These are phyloP conservation scores for Pelargonium australe DNA, from an alignment of 441 rosid species.

Conservation along the genomic window DNA sequence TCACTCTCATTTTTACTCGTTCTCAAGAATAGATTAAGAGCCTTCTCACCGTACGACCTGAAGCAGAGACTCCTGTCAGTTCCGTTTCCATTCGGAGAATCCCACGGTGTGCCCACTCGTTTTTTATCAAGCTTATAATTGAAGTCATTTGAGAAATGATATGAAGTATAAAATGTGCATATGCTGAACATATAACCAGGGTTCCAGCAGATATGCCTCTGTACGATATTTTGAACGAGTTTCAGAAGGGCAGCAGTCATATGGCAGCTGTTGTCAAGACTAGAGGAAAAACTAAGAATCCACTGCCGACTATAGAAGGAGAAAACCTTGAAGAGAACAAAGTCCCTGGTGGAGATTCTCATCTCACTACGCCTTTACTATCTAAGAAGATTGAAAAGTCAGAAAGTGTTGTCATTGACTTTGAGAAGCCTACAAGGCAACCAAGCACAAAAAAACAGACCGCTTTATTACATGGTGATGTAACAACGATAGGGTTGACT, in stretches of 20 bases:
- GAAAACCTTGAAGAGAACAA: constrained; percentile 40
- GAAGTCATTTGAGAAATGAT: neutral
- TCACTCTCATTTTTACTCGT: neutral
- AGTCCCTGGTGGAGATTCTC: constrained; percentile 31
- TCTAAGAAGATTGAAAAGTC: constrained; percentile 44
- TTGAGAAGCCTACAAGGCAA: constrained; percentile 44
- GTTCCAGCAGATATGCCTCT: constrained; percentile 93
- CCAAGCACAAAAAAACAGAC: constrained; percentile 18
- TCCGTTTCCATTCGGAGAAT: constrained; percentile 91
- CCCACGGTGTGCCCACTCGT: constrained; percentile 48
- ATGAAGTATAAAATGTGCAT: neutral
- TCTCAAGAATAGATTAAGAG: constrained; percentile 51
- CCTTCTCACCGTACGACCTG: constrained; percentile 92
- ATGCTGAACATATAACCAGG: constrained; percentile 33
- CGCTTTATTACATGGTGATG: constrained; percentile 31
- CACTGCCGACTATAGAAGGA: constrained; percentile 34
- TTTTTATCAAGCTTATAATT: neutral
- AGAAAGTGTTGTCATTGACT: constrained; percentile 50
- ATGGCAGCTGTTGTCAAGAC: constrained; percentile 97
- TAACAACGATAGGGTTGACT: constrained; percentile 30
- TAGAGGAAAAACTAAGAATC: constrained; percentile 46
- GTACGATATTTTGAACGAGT: constrained; percentile 86
- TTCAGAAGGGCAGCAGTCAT: constrained; percentile 97
- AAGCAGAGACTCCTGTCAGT: constrained; percentile 91
- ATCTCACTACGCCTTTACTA: constrained; percentile 61